Base-by-base conservation (phyloP, 1,284 basidiomycete species). In the Salmacisia buchloeana region DNA sequence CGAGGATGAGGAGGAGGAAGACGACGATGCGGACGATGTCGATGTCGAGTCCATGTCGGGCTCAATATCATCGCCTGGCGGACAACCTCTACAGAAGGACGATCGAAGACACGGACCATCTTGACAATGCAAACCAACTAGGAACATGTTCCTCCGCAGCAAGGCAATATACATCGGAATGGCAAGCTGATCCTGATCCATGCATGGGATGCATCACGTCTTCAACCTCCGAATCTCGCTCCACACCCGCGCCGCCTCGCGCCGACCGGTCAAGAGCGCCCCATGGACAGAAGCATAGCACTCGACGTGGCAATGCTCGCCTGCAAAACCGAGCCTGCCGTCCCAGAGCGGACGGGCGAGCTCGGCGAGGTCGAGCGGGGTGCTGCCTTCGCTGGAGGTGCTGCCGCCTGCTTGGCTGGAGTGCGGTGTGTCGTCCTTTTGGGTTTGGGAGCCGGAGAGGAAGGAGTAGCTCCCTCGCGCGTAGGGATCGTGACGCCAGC, bases 241-340 rank as follows among this genome's bases (percentile, higher is more conserved):
- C 41, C 41, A 43, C 1, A 60, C 18, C 0, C 62, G 43, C 29
- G 33, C 21, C 3, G 58, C 58, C 27, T 63, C 62, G 23, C 62
- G 45, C 23, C 43, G n/a, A 5, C 62, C 62, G 15, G 39, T 46
- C 34, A 60, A 6, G 10, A 60, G 31, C 21, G 62, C 58, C 6
- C 62, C 62, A 34, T 63, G 62, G 13, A 63, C 62, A 27, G 25
- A 31, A 1, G 59, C 59, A 35, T 61, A 61, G 41, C 59, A 43
- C 18, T 43, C 41, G 18, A 21, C 41, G 18, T 43, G 41, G 18
- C 41, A 43, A n/a, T 83, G 83, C 73, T 85, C 84, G 12, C 84
- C 84, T 15, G 84, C 83, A 38, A 83, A 85, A 0, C 83, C 82
- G 1, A 85, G 74, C 2, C 70, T 66, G 0, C 83, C 83, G 2